Conservation (phyloP, 2,329 filamentous ascomycete genomes). For the Colletotrichum tropicale region DNA sequence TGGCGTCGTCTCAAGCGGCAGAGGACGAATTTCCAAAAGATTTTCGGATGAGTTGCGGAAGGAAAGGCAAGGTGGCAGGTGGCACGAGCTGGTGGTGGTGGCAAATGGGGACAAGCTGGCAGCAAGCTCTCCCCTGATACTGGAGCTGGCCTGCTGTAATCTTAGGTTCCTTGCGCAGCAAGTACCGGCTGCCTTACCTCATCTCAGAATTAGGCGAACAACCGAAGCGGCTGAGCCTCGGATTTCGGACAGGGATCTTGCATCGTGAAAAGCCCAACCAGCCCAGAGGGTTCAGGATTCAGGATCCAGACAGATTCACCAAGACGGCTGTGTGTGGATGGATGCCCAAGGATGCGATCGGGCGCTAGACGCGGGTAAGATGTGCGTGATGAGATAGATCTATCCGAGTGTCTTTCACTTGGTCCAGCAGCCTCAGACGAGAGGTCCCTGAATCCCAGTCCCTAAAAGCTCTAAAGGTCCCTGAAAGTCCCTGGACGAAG, state of each 20-base stretch:
- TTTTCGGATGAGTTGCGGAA: not conserved
- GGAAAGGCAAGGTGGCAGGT: not conserved
- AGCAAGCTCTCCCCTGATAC: not conserved
- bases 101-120: not conserved
- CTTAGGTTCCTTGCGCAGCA: not conserved
- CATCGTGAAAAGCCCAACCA: not conserved
- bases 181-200: not conserved
- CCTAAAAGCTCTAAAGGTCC: not conserved
- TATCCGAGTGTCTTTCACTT: not conserved
- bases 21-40: not conserved
- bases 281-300: not conserved
- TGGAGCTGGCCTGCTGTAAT: not conserved
- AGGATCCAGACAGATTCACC: not conserved
- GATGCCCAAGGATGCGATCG: not conserved
- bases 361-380: conserved; percentile 1
- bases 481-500: not conserved
- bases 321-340: not conserved
- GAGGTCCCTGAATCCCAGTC: not conserved
- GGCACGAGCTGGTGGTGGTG: not conserved
- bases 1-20: not conserved
- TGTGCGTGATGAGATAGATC: conserved; percentile 3
- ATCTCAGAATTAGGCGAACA: not conserved
- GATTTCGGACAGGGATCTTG: not conserved
- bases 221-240: not conserved
- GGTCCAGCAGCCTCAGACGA: not conserved